phyloP scores from a whole-genome alignment of 768 basidiomycete genomes.

The Leccinum uliginosum region DNA sequence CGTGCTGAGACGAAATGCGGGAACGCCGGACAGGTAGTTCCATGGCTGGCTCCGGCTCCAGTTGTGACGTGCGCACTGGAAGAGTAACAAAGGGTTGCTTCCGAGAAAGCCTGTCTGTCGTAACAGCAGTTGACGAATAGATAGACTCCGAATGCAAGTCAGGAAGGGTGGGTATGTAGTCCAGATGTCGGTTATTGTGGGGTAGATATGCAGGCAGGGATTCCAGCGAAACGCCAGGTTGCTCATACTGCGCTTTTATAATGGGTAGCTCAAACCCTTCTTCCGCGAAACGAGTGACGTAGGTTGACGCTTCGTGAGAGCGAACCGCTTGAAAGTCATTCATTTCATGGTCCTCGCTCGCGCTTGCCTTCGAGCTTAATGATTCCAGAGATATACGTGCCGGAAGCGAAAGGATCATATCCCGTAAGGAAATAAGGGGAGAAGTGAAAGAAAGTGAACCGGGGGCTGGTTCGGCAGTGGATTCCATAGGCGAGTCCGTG shows the following conservation, averaged over 20 bases:
- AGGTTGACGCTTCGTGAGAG: neutral
- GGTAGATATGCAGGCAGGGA: neutral
- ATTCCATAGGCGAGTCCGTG: neutral
- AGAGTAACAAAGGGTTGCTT: conserved; percentile 15
- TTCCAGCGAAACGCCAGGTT: neutral
- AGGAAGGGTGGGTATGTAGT: neutral
- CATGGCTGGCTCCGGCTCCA: conserved; percentile 32
- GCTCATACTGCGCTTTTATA: conserved; percentile 2
- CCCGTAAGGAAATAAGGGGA: conserved; percentile 18
- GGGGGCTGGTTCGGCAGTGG: conserved; percentile 1
- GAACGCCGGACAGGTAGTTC: conserved; percentile 20
- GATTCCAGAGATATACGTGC: conserved; percentile 30
- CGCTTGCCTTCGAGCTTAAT: conserved; percentile 23
- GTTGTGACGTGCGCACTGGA: conserved; percentile 29
- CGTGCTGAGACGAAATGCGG: neutral
- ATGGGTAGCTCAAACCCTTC: conserved; percentile 15
- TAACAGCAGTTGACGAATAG: neutral
- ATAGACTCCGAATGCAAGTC: neutral
- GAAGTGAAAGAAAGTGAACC: conserved; percentile 11
- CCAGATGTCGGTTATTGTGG: neutral
- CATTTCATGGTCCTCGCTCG: conserved; percentile 29
- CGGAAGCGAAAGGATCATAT: conserved; percentile 24
- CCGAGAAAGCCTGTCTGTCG: conserved; percentile 2
- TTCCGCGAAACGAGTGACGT: neutral
- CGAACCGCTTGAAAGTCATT: conserved; percentile 12